Evolutionary conservation across 306 rosid genomes (phyloP).

Genomic region (Cucurbita maxima): DNA sequence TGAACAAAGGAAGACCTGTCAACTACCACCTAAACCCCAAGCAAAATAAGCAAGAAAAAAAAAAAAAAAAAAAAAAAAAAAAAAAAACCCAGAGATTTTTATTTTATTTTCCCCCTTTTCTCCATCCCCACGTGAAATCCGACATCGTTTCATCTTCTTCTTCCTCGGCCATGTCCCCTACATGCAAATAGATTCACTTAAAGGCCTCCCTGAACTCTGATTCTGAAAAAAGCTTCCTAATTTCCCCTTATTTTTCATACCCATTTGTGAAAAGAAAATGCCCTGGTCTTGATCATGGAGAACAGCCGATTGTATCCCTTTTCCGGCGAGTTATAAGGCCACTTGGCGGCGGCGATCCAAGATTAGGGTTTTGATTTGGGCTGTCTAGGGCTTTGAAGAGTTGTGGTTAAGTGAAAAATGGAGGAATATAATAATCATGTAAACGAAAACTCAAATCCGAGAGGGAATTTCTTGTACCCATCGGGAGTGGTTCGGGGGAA

Average conservation of each 20-base stretch:
- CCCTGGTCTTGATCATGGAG: background rate
- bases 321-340: background rate
- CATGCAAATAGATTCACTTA: slow-evolving; percentile 10
- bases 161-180: background rate
- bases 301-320: background rate
- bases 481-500: background rate
- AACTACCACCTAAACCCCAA: slow-evolving; percentile 1
- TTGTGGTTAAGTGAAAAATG: slow-evolving; percentile 15
- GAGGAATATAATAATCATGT: slow-evolving; percentile 53
- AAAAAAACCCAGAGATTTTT: background rate
- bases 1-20: slow-evolving; percentile 1
- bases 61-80: background rate
- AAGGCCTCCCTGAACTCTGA: background rate
- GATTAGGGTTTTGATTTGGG: background rate
- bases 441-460: slow-evolving; percentile 32
- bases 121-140: background rate
- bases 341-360: background rate
- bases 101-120: background rate
- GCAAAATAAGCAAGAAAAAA: background rate
- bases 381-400: background rate
- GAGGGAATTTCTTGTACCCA: slow-evolving; percentile 68
- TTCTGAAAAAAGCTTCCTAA: background rate
- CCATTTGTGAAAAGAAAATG: background rate
- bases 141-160: background rate
- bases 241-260: background rate